phyloP scores from a whole-genome alignment of 306 rosid genomes.

The Macrotyloma uniflorum region DNA sequence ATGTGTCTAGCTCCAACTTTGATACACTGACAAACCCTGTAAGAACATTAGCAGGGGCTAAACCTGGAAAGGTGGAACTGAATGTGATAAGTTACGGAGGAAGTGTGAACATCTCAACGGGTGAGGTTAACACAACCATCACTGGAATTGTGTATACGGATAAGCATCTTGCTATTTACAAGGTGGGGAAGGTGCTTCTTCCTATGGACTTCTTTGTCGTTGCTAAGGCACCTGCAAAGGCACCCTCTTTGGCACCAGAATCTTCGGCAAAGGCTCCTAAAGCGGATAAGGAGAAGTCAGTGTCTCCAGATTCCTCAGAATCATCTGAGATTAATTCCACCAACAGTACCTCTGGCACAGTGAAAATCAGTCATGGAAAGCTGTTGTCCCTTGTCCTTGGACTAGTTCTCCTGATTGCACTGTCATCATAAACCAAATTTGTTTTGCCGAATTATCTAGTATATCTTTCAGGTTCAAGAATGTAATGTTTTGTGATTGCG shows the following conservation, averaged over 20 bases:
- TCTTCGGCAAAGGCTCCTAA: conserved; percentile 40
- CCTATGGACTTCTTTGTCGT: conserved; percentile 55
- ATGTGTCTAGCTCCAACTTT: conserved; percentile 57
- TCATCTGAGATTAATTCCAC: conserved; percentile 24
- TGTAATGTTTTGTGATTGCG: background rate
- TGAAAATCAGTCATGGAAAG: conserved; percentile 27
- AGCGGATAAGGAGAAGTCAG: conserved; percentile 42
- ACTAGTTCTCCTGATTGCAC: background rate
- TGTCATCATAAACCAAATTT: background rate
- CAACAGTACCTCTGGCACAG: conserved; percentile 6
- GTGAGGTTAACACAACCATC: conserved; percentile 65
- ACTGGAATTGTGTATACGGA: conserved; percentile 62
- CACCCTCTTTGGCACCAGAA: conserved; percentile 40
- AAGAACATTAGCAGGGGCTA: conserved; percentile 65
- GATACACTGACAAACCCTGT: conserved; percentile 69
- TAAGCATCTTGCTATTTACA: conserved; percentile 65
- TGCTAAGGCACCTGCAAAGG: conserved; percentile 47
- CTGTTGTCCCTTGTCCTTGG: conserved; percentile 24
- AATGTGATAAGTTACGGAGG: conserved; percentile 65
- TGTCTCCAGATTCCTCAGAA: conserved; percentile 32
- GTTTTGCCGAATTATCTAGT: background rate
- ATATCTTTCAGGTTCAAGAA: background rate
- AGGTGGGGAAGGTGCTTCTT: conserved; percentile 59
- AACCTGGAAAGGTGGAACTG: conserved; percentile 51
- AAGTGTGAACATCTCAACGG: conserved; percentile 59